Percentiles rank a stretch among this genome's conserved stretches.
These are phyloP conservation scores for Euphrasia arctica DNA, from an alignment of 305 asterid species.

Conservation along the genomic window DNA sequence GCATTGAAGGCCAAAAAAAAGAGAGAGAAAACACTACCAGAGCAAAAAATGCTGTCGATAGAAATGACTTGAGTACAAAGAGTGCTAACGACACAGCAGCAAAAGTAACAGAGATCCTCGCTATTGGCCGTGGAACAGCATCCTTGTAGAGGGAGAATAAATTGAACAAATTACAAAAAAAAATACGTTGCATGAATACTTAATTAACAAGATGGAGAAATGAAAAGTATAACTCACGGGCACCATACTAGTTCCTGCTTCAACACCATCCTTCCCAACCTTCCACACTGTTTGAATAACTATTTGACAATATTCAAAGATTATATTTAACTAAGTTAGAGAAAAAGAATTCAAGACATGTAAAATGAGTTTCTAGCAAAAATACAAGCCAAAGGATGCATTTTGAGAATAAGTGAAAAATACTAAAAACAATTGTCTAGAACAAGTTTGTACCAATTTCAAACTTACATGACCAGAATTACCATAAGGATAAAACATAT, in stretches of 20 bases:
- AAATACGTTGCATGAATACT: neutral
- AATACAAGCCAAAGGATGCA: neutral
- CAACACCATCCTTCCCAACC: slow-evolving; percentile 85
- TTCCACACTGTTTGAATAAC: slow-evolving; percentile 70
- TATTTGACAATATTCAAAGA: slow-evolving; percentile 23
- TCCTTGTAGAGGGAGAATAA: slow-evolving; percentile 21
- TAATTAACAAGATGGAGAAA: slow-evolving; percentile 10
- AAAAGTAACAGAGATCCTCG: slow-evolving; percentile 31
- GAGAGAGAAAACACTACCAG: slow-evolving; percentile 24
- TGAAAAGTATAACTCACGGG: slow-evolving; percentile 53
- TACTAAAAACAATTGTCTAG: neutral
- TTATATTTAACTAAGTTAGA: slow-evolving; percentile 1
- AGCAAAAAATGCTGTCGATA: slow-evolving; percentile 31
- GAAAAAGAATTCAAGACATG: neutral
- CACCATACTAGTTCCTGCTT: slow-evolving; percentile 84
- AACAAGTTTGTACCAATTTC: neutral
- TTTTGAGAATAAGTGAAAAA: neutral
- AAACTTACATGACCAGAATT: neutral
- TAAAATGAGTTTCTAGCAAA: neutral
- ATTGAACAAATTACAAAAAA: neutral
- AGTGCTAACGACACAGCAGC: slow-evolving; percentile 31
- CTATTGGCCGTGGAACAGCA: slow-evolving; percentile 32
- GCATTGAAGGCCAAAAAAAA: slow-evolving; percentile 10
- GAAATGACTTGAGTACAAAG: slow-evolving; percentile 36
- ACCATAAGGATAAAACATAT: neutral